Evolutionary conservation across 73 alveolate genomes (phyloP).

Genomic region (Symbiodinium pilosum): DNA sequence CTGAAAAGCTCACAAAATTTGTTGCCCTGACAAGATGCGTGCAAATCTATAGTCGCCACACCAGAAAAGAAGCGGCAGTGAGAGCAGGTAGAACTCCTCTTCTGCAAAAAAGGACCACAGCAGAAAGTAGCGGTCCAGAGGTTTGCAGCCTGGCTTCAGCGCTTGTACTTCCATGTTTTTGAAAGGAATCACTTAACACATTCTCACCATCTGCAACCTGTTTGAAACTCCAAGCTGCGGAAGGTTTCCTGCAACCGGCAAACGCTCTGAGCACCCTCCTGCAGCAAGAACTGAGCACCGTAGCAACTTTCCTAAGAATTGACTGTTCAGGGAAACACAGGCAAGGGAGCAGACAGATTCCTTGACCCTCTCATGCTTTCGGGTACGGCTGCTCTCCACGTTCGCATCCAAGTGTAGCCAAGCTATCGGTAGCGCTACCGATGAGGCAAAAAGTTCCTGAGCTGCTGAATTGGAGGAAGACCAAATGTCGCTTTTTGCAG

Average conservation of each 20-base stretch:
- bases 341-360: background rate
- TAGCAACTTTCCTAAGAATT: too few relatives aligned
- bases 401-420: slow-evolving; percentile 88
- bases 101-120: slow-evolving; percentile 69
- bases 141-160: background rate
- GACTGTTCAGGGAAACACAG: background rate
- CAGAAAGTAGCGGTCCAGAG: background rate
- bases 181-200: background rate
- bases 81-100: slow-evolving; percentile 74
- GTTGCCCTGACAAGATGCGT: background rate
- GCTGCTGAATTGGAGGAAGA: slow-evolving; percentile 1
- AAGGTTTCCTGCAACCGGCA: slow-evolving; percentile 44
- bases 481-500: background rate
- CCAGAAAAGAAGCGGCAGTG: slow-evolving; percentile 74
- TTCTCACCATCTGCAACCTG: too few relatives aligned
- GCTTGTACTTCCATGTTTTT: background rate
- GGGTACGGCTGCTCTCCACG: slow-evolving; percentile 68
- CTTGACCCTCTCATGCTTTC: slow-evolving; percentile 87
- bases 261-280: slow-evolving; percentile 70
- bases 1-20: too few relatives aligned
- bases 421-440: slow-evolving; percentile 82
- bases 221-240: slow-evolving; percentile 29
- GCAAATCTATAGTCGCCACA: slow-evolving; percentile 79
- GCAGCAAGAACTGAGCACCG: background rate
- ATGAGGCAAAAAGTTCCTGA: slow-evolving; percentile 64